phyloP scores from a whole-genome alignment of 2,329 filamentous ascomycete species.

The Cordyceps cicadae region DNA sequence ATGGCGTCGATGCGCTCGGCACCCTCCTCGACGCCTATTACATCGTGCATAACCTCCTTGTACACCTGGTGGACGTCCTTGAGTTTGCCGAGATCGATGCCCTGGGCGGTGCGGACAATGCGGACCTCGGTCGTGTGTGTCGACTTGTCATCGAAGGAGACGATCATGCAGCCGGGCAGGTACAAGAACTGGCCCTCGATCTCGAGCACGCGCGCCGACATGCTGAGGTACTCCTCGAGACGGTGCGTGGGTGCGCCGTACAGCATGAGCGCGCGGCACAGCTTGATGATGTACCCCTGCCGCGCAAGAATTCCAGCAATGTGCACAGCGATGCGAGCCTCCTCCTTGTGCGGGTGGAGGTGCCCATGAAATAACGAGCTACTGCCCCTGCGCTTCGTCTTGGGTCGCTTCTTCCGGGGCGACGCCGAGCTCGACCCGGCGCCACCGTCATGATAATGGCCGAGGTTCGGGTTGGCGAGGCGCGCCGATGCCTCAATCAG shows the following conservation, averaged over 20 bases:
- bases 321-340: constrained; percentile 38
- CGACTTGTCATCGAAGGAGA: constrained; percentile 69
- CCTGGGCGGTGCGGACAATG: constrained; percentile 50
- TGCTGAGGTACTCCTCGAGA: constrained; percentile 80
- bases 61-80: constrained; percentile 54
- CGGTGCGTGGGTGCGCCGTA: constrained; percentile 87
- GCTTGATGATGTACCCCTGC: constrained; percentile 73
- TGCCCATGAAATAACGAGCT: constrained; percentile 29
- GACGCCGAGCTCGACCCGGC: constrained; percentile 4
- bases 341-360: constrained; percentile 34
- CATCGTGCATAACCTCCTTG: constrained; percentile 56
- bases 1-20: constrained; percentile 45
- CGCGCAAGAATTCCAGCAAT: constrained; percentile 63
- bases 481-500: constrained; percentile 38
- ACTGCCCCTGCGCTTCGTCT: constrained; percentile 19
- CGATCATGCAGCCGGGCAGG: constrained; percentile 84
- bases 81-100: constrained; percentile 53
- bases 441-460: constrained; percentile 14
- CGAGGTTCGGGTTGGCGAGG: constrained; percentile 29
- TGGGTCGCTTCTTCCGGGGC: constrained; percentile 25
- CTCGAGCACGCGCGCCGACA: constrained; percentile 74
- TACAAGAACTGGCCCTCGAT: constrained; percentile 86
- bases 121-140: constrained; percentile 61
- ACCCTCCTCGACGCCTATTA: constrained; percentile 50
- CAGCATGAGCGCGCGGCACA: constrained; percentile 78